Conservation (phyloP, 768 basidiomycete species). For the Podaxis rugospora region DNA sequence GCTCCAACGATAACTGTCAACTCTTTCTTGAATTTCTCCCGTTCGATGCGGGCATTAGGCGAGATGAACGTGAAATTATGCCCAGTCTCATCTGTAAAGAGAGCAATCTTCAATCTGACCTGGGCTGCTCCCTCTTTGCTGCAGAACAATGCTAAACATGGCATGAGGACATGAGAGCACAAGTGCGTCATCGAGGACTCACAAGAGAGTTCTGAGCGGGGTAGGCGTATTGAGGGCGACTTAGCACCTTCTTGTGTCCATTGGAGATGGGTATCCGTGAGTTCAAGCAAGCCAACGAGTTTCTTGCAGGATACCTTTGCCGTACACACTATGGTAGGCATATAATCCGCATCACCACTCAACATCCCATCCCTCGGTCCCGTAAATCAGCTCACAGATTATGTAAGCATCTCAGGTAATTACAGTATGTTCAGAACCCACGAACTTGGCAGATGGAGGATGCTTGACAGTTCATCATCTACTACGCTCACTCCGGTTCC, state of each 20-base stretch:
- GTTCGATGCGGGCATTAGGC: slow-evolving; percentile 59
- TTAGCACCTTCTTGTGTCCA: slow-evolving; percentile 78
- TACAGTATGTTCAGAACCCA: too few species aligned
- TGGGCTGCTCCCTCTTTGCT: slow-evolving; percentile 82
- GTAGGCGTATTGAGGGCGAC: slow-evolving; percentile 58
- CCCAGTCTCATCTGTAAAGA: slow-evolving; percentile 64
- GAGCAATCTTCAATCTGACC: slow-evolving; percentile 71
- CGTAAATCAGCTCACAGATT: slow-evolving; percentile 16
- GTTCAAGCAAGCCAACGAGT: slow-evolving; percentile 65
- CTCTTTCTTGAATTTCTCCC: slow-evolving; percentile 80
- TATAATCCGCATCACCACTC: slow-evolving; percentile 23
- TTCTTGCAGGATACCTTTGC: slow-evolving; percentile 88
- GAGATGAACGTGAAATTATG: slow-evolving; percentile 83
- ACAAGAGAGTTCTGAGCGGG: slow-evolving; percentile 60
- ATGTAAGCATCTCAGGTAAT: slow-evolving; percentile 21
- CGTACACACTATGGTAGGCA: slow-evolving; percentile 66
- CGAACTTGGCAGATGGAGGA: too few species aligned
- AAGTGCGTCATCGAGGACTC: slow-evolving; percentile 25
- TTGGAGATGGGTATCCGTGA: slow-evolving; percentile 67
- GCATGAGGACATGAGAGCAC: slow-evolving; percentile 9
- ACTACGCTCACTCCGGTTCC: too few species aligned
- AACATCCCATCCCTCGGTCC: background rate
- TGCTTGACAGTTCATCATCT: too few species aligned
- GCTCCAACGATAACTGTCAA: slow-evolving; percentile 72
- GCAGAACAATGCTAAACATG: slow-evolving; percentile 66